These are phyloP conservation scores for Globisporangium paroecandrum DNA, from an alignment of 352 stramenopile genomes.

Conservation along the genomic window DNA sequence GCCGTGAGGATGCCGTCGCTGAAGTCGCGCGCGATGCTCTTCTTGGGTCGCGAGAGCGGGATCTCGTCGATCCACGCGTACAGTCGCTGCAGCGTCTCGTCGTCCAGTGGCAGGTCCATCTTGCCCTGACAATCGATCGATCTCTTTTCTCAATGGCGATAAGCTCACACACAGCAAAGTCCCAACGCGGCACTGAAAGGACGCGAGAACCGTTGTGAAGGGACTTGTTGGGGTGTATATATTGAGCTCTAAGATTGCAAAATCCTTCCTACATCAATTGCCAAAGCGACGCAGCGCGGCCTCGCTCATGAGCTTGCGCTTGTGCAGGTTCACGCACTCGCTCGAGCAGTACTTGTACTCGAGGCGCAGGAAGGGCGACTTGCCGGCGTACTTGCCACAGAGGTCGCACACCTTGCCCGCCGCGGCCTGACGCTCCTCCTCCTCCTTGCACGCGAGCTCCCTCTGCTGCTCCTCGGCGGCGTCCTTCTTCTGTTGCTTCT, in stretches of 20 bases:
- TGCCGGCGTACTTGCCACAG: slow-evolving; percentile 80
- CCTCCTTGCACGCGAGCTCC: slow-evolving; percentile 55
- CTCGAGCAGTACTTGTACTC: slow-evolving; percentile 94
- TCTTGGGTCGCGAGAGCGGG: slow-evolving; percentile 91
- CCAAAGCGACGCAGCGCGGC: slow-evolving; percentile 84
- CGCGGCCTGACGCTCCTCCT: slow-evolving; percentile 69
- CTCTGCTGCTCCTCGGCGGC: slow-evolving; percentile 63
- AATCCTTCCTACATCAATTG: slow-evolving; percentile 20
- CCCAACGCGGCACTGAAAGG: slow-evolving; percentile 19
- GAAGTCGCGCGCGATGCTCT: slow-evolving; percentile 95
- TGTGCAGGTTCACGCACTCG: slow-evolving; percentile 91
- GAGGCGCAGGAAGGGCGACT: slow-evolving; percentile 87
- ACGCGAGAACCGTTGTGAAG: slow-evolving; percentile 23
- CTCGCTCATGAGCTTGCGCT: slow-evolving; percentile 91
- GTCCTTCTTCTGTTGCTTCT: slow-evolving; percentile 88
- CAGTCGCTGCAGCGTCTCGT: slow-evolving; percentile 90
- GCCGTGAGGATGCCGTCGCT: slow-evolving; percentile 90
- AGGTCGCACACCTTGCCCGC: slow-evolving; percentile 74
- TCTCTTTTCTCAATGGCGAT: background rate
- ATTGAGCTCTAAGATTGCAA: background rate
- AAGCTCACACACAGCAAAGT: background rate
- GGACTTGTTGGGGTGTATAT: background rate
- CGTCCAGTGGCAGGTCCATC: slow-evolving; percentile 71
- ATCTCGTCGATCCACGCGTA: slow-evolving; percentile 97
- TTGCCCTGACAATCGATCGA: background rate